Evolutionary conservation across 352 stramenopile species (phyloP).

Genomic region (Phytophthora uliginosa): DNA sequence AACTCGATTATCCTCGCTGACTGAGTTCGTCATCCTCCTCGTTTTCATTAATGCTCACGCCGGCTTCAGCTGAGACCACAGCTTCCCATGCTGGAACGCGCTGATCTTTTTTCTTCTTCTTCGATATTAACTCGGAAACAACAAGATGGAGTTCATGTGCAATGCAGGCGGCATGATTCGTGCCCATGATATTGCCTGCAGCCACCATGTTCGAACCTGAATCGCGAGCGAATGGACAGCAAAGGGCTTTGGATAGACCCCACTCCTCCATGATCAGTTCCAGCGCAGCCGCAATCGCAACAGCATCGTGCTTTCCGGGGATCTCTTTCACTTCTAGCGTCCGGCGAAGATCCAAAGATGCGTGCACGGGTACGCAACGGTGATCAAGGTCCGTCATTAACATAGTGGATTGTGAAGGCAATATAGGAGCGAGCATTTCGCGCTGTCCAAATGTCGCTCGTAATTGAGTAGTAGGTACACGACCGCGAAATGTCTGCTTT

Average conservation of each 20-base stretch:
- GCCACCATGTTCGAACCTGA: conserved; percentile 17
- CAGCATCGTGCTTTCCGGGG: conserved; percentile 13
- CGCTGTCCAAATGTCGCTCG: conserved; percentile 24
- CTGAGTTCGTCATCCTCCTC: conserved; percentile 16
- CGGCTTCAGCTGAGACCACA: not conserved
- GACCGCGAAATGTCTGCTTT: not conserved
- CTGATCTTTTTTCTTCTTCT: conserved; percentile 9
- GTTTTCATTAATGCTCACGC: not conserved
- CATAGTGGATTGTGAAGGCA: conserved; percentile 20
- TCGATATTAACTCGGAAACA: not conserved
- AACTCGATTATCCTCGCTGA: conserved; percentile 2
- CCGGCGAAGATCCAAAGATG: conserved; percentile 10
- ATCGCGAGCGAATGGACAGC: conserved; percentile 12
- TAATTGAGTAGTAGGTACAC: conserved; percentile 19
- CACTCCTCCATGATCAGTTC: conserved; percentile 12
- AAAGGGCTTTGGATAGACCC: not conserved
- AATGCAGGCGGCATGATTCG: conserved; percentile 14
- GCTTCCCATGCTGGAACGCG: not conserved
- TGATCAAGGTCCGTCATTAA: not conserved
- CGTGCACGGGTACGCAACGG: too few species aligned
- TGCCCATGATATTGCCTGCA: conserved; percentile 2
- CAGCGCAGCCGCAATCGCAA: conserved; percentile 10
- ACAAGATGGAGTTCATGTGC: conserved; percentile 21
- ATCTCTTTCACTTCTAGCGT: conserved; percentile 15
- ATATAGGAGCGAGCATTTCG: conserved; percentile 19